Percentiles rank a stretch among this genome's conserved stretches.
These are phyloP conservation scores for Staphylotrichum tortipilum DNA, from an alignment of 495 filamentous ascomycete species.

Conservation along the genomic window DNA sequence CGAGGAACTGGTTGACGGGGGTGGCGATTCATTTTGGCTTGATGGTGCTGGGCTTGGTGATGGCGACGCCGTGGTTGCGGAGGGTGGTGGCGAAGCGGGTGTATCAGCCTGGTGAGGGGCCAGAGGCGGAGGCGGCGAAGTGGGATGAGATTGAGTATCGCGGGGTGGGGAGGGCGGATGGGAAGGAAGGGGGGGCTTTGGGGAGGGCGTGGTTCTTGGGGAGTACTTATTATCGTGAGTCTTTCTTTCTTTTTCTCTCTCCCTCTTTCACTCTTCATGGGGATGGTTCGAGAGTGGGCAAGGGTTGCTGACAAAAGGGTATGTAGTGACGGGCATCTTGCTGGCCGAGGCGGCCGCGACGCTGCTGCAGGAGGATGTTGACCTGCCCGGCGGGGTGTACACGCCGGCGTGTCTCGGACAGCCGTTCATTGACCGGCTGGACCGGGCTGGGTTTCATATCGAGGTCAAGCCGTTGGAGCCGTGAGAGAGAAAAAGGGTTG, in stretches of 20 bases:
- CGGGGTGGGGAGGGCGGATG: constrained; percentile 56
- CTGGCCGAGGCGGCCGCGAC: constrained; percentile 63
- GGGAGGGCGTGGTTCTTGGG: constrained; percentile 53
- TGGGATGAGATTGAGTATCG: constrained; percentile 57
- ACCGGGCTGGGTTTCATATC: constrained; percentile 53
- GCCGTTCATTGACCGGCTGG: constrained; percentile 61
- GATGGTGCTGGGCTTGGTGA: constrained; percentile 39
- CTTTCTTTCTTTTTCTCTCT: not conserved
- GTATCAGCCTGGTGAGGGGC: constrained; percentile 60
- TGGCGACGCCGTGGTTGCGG: constrained; percentile 39
- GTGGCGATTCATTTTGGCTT: constrained; percentile 50
- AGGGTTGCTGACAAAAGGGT: constrained; percentile 21
- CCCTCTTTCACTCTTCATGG: not conserved
- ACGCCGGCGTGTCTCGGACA: constrained; percentile 81
- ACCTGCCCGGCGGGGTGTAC: constrained; percentile 54
- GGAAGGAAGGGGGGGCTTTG: constrained; percentile 40
- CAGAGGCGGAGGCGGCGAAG: constrained; percentile 44
- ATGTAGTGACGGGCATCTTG: constrained; percentile 55
- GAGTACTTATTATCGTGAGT: constrained; percentile 54
- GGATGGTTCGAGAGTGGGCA: too few relatives aligned
- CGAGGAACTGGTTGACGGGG: constrained; percentile 51
- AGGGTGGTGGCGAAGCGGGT: constrained; percentile 33
- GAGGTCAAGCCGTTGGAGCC: constrained; percentile 39
- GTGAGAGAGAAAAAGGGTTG: not conserved
- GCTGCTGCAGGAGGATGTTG: constrained; percentile 55